Conservation (phyloP, 1,284 basidiomycete genomes). For the Puccinia coronata region DNA sequence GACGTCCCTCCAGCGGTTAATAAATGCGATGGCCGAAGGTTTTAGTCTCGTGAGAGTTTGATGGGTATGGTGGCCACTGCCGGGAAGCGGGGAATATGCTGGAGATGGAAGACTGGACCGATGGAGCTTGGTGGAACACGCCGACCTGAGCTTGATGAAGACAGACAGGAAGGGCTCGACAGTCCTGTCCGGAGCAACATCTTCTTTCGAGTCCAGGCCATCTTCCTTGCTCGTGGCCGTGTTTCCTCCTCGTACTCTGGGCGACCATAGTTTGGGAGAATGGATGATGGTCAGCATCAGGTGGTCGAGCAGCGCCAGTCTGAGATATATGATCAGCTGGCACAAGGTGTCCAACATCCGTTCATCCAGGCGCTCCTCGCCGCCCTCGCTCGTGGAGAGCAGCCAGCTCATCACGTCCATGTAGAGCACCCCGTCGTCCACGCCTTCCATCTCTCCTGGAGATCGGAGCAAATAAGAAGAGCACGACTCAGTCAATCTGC, state of each 20-base stretch:
- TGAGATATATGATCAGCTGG: background rate
- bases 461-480: too few relatives aligned
- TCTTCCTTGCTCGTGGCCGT: background rate
- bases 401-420: slow-evolving; percentile 30
- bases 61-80: background rate
- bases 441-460: background rate
- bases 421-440: slow-evolving; percentile 18
- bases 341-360: slow-evolving; percentile 10
- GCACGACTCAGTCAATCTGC: too few relatives aligned
- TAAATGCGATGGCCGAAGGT: background rate
- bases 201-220: background rate
- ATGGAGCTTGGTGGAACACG: slow-evolving; percentile 2
- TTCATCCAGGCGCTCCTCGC: background rate
- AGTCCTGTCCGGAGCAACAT: too few relatives aligned
- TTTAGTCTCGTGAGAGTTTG: background rate
- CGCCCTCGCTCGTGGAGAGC: background rate
- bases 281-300: background rate
- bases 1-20: slow-evolving; percentile 14
- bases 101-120: background rate
- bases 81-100: background rate
- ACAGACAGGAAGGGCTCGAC: slow-evolving; percentile 18
- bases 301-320: background rate
- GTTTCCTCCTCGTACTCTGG: background rate
- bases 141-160: slow-evolving; percentile 8
- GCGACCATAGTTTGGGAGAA: background rate